Base-by-base conservation (phyloP, 2,329 filamentous ascomycete species). In the Leptographium galeiforme region DNA sequence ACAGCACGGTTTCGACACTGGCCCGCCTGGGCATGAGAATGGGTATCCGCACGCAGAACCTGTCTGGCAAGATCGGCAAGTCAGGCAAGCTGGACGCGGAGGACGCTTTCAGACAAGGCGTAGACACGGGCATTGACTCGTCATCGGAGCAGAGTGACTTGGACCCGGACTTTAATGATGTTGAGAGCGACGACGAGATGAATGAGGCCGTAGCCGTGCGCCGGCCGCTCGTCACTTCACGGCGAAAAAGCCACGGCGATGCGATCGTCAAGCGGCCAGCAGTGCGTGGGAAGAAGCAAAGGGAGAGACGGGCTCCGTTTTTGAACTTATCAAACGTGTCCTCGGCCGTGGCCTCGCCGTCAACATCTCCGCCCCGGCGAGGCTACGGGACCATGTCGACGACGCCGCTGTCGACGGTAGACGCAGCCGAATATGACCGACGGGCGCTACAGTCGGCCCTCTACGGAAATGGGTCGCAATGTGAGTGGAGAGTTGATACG, bases 31-130 rank as follows among this genome's bases (percentile, higher is more conserved):
- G 82, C 4, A 74, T 87, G 25, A 86, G 73, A 58, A 73, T 88
- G 57, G 84, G 84, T 2, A 90, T 91, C 68, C 82, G 83, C 58
- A 89, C 87, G 4, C 85, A 89, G 58, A 80, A 81, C 53, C 68
- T 94, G 2, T 75, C 81, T 10, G 75, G 79, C 54, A 77, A 80
- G 30, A 75, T 85, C 16, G 2, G 25, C 2, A 18, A 39, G 16
- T 11, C 46, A 2, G 48, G 18, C 12, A 70, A 87, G 5, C 70
- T 44, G 12, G 64, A 69, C 13, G 62, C 60, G 44, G 61, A 63
- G 19, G 60, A 59, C 51, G 60, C 60, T 12, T 59, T 61, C 25
- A 60, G 59, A 2, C 59, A 59, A 16, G 56, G 57, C 41, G 60
- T 63, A n/a, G 59, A 60, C 61, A 38, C 38, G n/a, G 60, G 59